Evolutionary conservation across 2,329 filamentous ascomycete genomes (phyloP), one percentile per base, ranked within the genome.

Genomic region (Calonectria honghensis): DNA sequence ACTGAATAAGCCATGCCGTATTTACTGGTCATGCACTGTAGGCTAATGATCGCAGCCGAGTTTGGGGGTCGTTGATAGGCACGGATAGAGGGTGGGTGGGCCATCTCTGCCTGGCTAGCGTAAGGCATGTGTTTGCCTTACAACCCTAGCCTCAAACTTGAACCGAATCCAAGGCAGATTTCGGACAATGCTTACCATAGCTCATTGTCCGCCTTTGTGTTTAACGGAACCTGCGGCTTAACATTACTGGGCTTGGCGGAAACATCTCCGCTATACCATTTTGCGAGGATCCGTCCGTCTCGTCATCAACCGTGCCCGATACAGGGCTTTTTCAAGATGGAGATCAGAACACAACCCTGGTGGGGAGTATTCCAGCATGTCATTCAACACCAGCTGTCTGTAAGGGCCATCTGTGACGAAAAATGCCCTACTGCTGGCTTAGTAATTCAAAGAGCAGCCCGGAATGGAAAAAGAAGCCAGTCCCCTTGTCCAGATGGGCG

Each of bases 1-100:
- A 16, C 24, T 18, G 7, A 57, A 18, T 11, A 57, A 35, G 16
- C 52, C 31, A 24, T 24, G 11, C 31, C 24, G 24, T 2, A 24
- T 24, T 24, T 24, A 24, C 24, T 24, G 24, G 24, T 24, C 24
- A 24, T 24, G 24, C 24, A 24, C 2, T 24, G 24, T 24, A 24
- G 16, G 4, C 31, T 35, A 7, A 35, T 24, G 32, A 57, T 35
- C 1, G 29, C 31, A 14, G 7, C 16, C 31, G 18, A 3, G 31
- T 31, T 7, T 32, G 6, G 16, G 31, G 31, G 10, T 20, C 20
- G 27, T 37, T 13, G 52, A 24, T 24, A 10, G 31, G 31, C 7
- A 57, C 52, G 13, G 9, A 54, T 32, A 54, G 31, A 24, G 51
- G 52, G 18, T 57, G 52, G n/a, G 52, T n/a, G 31, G 52, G 52